A percentile compares a stretch with the other conserved stretches of the same genome.
phyloP scores from a whole-genome alignment of 2,329 filamentous ascomycete species.

The Periglandula ipomoeae region DNA sequence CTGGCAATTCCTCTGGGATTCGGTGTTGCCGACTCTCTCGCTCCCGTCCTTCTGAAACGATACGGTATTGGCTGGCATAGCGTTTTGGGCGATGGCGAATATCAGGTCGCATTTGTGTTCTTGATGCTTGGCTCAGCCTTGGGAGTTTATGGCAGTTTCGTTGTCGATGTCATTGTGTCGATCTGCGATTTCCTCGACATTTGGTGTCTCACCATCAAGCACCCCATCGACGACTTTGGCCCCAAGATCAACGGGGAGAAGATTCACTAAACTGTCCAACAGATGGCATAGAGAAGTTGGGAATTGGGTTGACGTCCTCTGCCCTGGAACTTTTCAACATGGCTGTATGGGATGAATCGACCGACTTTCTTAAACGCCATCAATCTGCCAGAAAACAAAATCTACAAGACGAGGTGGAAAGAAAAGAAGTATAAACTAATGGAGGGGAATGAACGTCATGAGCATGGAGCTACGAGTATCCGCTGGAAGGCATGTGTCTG shows the following conservation, averaged over 20 bases:
- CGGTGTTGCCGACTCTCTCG: conserved; percentile 72
- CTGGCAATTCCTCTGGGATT: conserved; percentile 67
- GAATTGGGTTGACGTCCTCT: not conserved
- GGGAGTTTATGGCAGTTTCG: conserved; percentile 95
- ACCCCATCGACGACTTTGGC: conserved; percentile 46
- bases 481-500: not conserved
- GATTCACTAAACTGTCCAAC: conserved; percentile 17
- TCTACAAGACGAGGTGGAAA: not conserved
- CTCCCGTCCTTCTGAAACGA: conserved; percentile 53
- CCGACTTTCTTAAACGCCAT: no score
- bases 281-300: not conserved
- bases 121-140: conserved; percentile 74
- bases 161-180: conserved; percentile 92
- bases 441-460: not conserved
- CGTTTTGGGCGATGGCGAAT: conserved; percentile 64
- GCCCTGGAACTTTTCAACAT: not conserved
- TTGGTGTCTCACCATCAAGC: conserved; percentile 96
- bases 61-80: conserved; percentile 66
- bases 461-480: not conserved
- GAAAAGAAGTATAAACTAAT: not conserved
- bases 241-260: conserved; percentile 30
- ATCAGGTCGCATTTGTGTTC: conserved; percentile 88
- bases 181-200: conserved; percentile 98
- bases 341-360: no score
- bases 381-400: no score